Conservation (phyloP, 208 protist genomes). For the Leptomonas pyrrhocoris region DNA sequence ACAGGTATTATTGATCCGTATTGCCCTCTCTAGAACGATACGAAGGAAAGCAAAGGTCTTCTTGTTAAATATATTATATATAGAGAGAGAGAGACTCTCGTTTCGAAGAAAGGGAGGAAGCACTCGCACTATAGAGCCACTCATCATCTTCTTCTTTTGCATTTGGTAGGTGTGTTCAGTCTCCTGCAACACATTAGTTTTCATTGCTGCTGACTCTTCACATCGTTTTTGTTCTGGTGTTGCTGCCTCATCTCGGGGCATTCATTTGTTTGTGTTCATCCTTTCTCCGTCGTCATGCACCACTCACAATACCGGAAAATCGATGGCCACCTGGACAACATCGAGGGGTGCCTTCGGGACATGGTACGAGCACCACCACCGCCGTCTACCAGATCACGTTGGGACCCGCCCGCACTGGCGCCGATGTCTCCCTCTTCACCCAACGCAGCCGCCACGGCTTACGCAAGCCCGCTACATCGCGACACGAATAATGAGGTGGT, state of each 20-base stretch:
- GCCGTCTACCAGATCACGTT: not conserved
- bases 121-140: too few species aligned
- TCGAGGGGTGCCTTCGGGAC: constrained; percentile 29
- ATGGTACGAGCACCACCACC: constrained; percentile 19
- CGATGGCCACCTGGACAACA: constrained; percentile 32
- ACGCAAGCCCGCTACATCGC: not conserved
- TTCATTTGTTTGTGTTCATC: not conserved
- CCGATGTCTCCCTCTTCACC: not conserved
- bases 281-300: constrained; percentile 16
- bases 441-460: constrained; percentile 9
- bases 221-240: too few species aligned
- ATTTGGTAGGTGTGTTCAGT: too few species aligned
- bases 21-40: too few species aligned
- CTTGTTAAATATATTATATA: too few species aligned
- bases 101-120: too few species aligned
- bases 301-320: constrained; percentile 9
- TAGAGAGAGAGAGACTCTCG: too few species aligned
- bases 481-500: not conserved
- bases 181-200: not conserved
- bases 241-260: too few species aligned
- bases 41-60: too few species aligned
- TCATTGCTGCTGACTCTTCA: not conserved
- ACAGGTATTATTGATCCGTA: too few species aligned
- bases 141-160: too few species aligned
- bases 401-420: constrained; percentile 10